Percentiles rank a stretch among this genome's conserved stretches.
Evolutionary conservation across 2,329 filamentous ascomycete genomes (phyloP).

Genomic region (Colletotrichum sidae): DNA sequence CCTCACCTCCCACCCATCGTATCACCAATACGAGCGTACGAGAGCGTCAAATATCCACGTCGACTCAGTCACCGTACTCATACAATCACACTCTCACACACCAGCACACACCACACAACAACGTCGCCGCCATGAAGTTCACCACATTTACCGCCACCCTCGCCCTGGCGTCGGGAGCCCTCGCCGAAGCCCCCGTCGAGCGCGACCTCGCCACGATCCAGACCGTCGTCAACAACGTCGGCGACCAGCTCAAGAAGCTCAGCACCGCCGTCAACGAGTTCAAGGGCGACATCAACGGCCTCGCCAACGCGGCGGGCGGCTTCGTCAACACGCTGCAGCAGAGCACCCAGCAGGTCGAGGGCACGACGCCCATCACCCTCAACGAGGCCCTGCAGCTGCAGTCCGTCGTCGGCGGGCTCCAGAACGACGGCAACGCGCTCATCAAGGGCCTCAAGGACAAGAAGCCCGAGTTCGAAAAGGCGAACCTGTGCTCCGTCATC

Average conservation of each 20-base stretch:
- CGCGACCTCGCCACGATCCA: constrained; percentile 37
- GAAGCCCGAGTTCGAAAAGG: constrained; percentile 44
- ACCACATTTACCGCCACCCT: constrained; percentile 35
- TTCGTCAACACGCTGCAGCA: constrained; percentile 39
- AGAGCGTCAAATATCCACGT: no score
- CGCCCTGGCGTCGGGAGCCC: constrained; percentile 35
- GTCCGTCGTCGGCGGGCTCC: constrained; percentile 39
- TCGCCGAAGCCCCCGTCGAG: constrained; percentile 34
- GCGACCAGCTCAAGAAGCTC: constrained; percentile 38
- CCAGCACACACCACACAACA: constrained; percentile 5
- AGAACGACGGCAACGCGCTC: constrained; percentile 42
- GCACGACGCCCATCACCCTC: constrained; percentile 37
- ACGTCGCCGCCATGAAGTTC: constrained; percentile 38
- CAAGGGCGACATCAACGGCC: constrained; percentile 38
- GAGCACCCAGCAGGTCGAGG: constrained; percentile 33
- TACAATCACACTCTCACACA: not conserved
- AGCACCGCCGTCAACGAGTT: constrained; percentile 42
- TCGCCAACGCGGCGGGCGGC: constrained; percentile 40
- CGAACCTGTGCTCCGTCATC: constrained; percentile 43
- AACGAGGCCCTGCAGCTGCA: constrained; percentile 38
- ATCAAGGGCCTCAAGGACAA: constrained; percentile 42
- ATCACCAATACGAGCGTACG: no score
- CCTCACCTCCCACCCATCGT: no score
- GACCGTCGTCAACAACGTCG: constrained; percentile 36
- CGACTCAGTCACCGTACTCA: not conserved